A percentile compares a stretch with the other conserved stretches of the same genome.
phyloP scores from a whole-genome alignment of 176 grass and related monocot genomes.

The Raddia guianensis region DNA sequence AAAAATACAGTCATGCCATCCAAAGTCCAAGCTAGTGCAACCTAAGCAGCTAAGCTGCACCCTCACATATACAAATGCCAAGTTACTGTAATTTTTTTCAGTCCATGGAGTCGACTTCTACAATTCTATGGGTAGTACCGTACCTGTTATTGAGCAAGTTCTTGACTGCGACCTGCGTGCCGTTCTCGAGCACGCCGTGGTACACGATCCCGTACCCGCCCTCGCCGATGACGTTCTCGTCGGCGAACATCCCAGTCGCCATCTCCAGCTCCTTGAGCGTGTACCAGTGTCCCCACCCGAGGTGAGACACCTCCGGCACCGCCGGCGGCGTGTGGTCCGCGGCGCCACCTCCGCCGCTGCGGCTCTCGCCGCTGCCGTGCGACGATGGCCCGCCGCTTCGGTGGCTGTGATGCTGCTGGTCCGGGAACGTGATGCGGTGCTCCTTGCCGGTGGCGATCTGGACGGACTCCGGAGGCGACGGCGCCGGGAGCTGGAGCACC shows the following conservation, averaged over 20 bases:
- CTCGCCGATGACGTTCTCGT: conserved; percentile 90
- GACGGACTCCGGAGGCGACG: conserved; percentile 27
- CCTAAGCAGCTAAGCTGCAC: conserved; percentile 2
- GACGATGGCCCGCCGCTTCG: conserved; percentile 55
- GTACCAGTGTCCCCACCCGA: conserved; percentile 96
- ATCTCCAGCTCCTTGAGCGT: conserved; percentile 82
- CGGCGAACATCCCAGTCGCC: conserved; percentile 79
- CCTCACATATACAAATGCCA: conserved; percentile 1
- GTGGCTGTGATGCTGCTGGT: conserved; percentile 45
- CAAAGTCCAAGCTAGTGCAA: neutral
- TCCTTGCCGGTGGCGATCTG: conserved; percentile 61
- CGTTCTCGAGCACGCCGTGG: conserved; percentile 75
- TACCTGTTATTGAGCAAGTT: conserved; percentile 98
- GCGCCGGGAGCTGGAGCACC: conserved; percentile 37
- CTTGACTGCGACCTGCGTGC: conserved; percentile 82
- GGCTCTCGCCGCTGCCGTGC: conserved; percentile 61
- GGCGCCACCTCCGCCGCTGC: conserved; percentile 3
- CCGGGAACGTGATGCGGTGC: conserved; percentile 56
- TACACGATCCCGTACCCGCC: conserved; percentile 97
- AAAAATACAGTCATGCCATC: neutral
- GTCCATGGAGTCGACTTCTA: neutral
- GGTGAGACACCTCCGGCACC: conserved; percentile 68
- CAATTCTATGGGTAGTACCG: neutral
- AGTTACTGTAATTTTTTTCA: conserved; percentile 10
- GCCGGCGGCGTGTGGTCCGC: conserved; percentile 48